Base-by-base conservation (phyloP, 352 stramenopile genomes). In the Aphanomyces stellatus region DNA sequence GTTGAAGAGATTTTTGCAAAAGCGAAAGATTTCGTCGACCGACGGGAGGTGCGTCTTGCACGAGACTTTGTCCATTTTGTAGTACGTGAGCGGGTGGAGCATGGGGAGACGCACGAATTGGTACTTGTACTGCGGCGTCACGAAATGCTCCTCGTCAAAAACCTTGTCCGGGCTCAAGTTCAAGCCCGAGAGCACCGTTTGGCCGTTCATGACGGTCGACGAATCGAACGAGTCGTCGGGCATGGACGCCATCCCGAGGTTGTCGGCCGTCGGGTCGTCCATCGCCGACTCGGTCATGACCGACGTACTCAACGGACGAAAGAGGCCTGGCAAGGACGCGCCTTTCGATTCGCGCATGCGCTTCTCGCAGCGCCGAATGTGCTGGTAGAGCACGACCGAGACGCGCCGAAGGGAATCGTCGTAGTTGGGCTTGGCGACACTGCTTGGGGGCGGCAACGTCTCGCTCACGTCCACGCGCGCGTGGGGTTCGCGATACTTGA, bases 1-100 rank as follows among this genome's bases (percentile, higher is more conserved):
- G 67, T 98, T 97, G 79, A 99, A 99, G 15, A 99, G 77, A 64
- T 94, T 95, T 61, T 90, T 93, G 67, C 92, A 90, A 60, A 97
- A 97, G 15, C 85, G 76, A 69, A 96, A 96, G 71, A 97, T 96
- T 74, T 97, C 91, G 62, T 96, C 84, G 28, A 96, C 88, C 35
- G 76, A 93, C 37, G 91, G 91, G n/a, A 91, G 79, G 64, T 93
- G 82, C 68, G 75, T 71, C 70, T 90, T 90, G 25, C 81, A 85
- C 22, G 74, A 87, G 31, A 95, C 80, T 63, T 95, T 95, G 56
- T 84, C 75, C 84, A 95, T 91, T 6, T 82, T 69, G 69, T 91
- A 95, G 37, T 78, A 80, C 30, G 84, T 93, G 69, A 92, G 71
- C 7, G 84, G 82, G 51, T 88, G 80, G 48, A 93, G 72, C 69